These are phyloP conservation scores for Parachlorella kessleri DNA, from an alignment of 139 green algal species.

Conservation along the genomic window DNA sequence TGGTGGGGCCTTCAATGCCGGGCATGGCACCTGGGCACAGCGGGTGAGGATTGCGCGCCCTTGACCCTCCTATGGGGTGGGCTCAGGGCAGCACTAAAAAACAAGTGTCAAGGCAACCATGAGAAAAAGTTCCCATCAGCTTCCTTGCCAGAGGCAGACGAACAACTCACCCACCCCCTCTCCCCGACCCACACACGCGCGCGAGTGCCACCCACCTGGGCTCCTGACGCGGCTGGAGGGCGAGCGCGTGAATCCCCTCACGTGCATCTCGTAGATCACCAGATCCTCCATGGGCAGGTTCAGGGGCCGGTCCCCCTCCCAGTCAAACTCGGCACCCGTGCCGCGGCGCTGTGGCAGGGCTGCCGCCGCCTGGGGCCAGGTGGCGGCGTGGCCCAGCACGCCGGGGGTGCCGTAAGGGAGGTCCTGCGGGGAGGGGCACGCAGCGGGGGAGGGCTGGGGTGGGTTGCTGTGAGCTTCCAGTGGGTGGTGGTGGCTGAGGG, in stretches of 20 bases:
- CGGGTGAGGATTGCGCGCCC: no score
- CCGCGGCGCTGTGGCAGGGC: conserved; percentile 43
- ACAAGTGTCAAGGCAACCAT: not conserved
- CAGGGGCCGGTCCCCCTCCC: conserved; percentile 83
- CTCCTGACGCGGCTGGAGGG: conserved; percentile 47
- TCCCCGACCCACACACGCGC: not conserved
- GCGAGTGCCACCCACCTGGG: conserved; percentile 37
- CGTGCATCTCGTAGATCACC: conserved; percentile 98
- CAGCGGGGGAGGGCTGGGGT: not conserved
- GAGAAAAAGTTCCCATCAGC: not conserved
- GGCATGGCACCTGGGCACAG: no score
- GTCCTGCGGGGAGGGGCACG: conserved; percentile 42
- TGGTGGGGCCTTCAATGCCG: no score
- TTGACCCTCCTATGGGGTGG: no score
- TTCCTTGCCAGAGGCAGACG: no score
- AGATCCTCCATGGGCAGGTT: conserved; percentile 84
- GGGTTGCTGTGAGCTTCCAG: not conserved
- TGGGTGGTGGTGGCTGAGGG: no score
- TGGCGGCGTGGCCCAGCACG: conserved; percentile 66
- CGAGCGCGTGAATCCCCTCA: conserved; percentile 94
- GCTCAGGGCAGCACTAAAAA: no score
- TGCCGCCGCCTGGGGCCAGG: conserved; percentile 84
- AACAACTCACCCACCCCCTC: not conserved
- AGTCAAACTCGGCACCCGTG: conserved; percentile 77
- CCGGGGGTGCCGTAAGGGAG: conserved; percentile 53